phyloP scores from a whole-genome alignment of 2,329 filamentous ascomycete genomes.

The Colletotrichum echinochloae region DNA sequence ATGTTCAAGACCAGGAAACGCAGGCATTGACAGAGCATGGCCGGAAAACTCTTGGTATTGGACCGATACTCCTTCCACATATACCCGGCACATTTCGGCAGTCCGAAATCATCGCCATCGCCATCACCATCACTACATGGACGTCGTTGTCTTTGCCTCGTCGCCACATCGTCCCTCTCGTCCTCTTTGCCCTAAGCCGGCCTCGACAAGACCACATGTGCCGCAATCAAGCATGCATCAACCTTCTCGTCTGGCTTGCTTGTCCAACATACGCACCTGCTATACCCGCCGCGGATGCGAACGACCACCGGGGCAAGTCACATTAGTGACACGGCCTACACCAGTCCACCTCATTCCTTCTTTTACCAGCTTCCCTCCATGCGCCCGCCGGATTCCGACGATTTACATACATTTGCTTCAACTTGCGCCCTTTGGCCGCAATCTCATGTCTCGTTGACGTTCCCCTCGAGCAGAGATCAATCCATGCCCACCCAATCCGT shows the following conservation, averaged over 20 bases:
- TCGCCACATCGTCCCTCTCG: not conserved
- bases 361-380: slow-evolving; percentile 21
- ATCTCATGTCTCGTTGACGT: not conserved
- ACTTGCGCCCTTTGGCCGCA: not conserved
- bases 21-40: not conserved
- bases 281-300: slow-evolving; percentile 10
- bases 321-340: slow-evolving; percentile 26
- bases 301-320: not conserved
- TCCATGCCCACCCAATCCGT: not conserved
- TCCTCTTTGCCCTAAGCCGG: not conserved
- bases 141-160: not conserved
- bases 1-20: not conserved
- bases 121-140: too few relatives aligned
- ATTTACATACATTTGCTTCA: not conserved
- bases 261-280: slow-evolving; percentile 11
- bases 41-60: not conserved
- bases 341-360: slow-evolving; percentile 31
- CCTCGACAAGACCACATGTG: not conserved
- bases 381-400: slow-evolving; percentile 23
- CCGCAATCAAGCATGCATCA: not conserved
- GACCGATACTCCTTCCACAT: not conserved
- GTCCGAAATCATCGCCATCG: not conserved
- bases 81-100: too few relatives aligned
- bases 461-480: not conserved
- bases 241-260: slow-evolving; percentile 8